Conservation (phyloP, 495 filamentous ascomycete species). For the Annulohypoxylon maeteangense region DNA sequence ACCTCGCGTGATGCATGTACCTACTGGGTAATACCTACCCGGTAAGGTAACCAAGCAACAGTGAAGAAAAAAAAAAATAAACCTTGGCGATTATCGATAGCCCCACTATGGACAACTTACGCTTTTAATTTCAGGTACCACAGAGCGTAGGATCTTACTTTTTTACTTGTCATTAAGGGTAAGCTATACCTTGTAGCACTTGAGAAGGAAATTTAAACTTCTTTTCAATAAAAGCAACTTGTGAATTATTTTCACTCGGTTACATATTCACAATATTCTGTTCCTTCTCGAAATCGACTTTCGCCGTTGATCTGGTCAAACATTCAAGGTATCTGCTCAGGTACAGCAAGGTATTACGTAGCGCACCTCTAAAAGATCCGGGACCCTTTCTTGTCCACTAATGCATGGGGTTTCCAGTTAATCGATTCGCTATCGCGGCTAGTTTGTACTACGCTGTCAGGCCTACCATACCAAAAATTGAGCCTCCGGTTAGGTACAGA, state of each 20-base stretch:
- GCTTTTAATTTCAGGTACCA: conserved; percentile 31
- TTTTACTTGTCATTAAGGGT: not conserved
- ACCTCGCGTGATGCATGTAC: conserved; percentile 32
- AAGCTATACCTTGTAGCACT: not conserved
- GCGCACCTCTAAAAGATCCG: conserved; percentile 34
- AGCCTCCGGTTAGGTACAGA: conserved; percentile 44
- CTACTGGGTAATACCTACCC: not conserved
- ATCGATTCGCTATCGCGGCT: conserved; percentile 36
- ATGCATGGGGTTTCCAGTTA: conserved; percentile 36
- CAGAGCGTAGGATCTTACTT: conserved; percentile 6
- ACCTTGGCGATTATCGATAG: conserved; percentile 36
- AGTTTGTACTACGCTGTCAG: conserved; percentile 34
- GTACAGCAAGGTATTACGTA: conserved; percentile 42
- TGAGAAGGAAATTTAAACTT: not conserved
- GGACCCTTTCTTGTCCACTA: conserved; percentile 38
- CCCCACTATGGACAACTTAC: conserved; percentile 26
- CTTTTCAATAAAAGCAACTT: not conserved
- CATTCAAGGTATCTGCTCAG: conserved; percentile 20
- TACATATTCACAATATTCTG: not conserved
- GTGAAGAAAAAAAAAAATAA: conserved; percentile 14
- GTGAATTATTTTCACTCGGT: not conserved
- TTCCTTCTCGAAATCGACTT: not conserved
- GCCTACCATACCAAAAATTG: conserved; percentile 41
- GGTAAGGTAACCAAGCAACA: not conserved
- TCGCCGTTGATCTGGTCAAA: not conserved